Evolutionary conservation across 805 yeast species (phyloP).

Genomic region (Suhomyces emberorum): DNA sequence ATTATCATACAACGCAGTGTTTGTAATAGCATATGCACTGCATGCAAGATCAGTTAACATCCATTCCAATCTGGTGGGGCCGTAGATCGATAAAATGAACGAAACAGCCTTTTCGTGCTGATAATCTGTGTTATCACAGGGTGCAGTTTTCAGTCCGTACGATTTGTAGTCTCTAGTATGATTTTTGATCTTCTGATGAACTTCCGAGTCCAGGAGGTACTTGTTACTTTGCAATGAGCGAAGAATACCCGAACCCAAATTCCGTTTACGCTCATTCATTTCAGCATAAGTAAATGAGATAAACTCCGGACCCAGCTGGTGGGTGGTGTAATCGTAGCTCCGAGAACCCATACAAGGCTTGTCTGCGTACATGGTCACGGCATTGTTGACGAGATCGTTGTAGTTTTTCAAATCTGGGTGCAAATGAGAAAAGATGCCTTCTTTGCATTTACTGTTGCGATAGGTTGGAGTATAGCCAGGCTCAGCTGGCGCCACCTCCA

Average conservation of each 20-base stretch:
- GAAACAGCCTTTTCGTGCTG: slow-evolving; percentile 11
- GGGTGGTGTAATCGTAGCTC: slow-evolving; percentile 29
- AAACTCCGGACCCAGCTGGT: slow-evolving; percentile 31
- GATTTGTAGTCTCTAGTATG: slow-evolving; percentile 19
- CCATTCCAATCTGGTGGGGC: slow-evolving; percentile 20
- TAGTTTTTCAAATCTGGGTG: slow-evolving; percentile 38
- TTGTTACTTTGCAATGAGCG: slow-evolving; percentile 27
- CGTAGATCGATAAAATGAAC: slow-evolving; percentile 18
- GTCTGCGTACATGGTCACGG: slow-evolving; percentile 22
- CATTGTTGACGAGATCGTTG: slow-evolving; percentile 28
- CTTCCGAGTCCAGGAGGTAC: slow-evolving; percentile 16
- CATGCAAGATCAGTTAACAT: slow-evolving; percentile 15
- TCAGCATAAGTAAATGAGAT: slow-evolving; percentile 40
- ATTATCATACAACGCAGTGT: slow-evolving; percentile 20
- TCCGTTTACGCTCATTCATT: slow-evolving; percentile 40
- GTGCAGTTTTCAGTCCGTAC: slow-evolving; percentile 9
- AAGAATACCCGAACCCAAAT: slow-evolving; percentile 55
- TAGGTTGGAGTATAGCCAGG: slow-evolving; percentile 6
- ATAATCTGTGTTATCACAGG: slow-evolving; percentile 4
- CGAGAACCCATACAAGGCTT: slow-evolving; percentile 38
- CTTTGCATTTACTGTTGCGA: slow-evolving; percentile 12
- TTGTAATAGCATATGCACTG: slow-evolving; percentile 16
- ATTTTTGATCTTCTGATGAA: slow-evolving; percentile 26
- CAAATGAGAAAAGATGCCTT: slow-evolving; percentile 12
- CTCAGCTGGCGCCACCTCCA: not conserved